phyloP scores from a whole-genome alignment of 108 stramenopile genomes.

The Skeletonema menzelii region DNA sequence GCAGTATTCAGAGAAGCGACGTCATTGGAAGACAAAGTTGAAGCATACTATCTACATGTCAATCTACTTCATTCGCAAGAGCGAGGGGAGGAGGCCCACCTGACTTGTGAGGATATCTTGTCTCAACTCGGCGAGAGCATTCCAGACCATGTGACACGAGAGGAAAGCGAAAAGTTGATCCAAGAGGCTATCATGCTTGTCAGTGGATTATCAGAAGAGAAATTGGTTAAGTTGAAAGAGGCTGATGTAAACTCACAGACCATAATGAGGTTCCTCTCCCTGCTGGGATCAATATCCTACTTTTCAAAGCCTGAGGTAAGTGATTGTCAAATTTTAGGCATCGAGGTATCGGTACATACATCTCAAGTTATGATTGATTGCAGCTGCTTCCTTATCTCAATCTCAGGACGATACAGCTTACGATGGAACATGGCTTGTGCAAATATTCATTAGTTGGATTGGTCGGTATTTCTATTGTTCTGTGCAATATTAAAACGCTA shows the following conservation, averaged over 20 bases:
- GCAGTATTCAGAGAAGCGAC: constrained; percentile 4
- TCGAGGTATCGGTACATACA: neutral
- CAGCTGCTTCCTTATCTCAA: neutral
- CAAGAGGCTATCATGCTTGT: constrained; percentile 7
- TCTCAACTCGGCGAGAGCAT: constrained; percentile 32
- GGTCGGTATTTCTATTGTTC: constrained; percentile 11
- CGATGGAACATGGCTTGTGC: constrained; percentile 27
- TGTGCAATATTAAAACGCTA: neutral
- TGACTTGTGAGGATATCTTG: constrained; percentile 22
- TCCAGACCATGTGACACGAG: constrained; percentile 5
- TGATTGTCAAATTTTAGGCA: neutral
- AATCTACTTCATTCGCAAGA: neutral
- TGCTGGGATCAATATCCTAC: neutral
- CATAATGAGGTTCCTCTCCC: constrained; percentile 22
- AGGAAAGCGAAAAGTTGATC: neutral
- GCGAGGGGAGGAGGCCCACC: neutral
- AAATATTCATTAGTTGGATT: constrained; percentile 23
- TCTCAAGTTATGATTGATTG: neutral
- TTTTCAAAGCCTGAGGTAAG: constrained; percentile 11
- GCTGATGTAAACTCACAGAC: neutral
- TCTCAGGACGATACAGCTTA: neutral
- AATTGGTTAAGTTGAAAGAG: constrained; percentile 27
- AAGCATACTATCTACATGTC: constrained; percentile 20
- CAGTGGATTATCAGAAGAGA: neutral
- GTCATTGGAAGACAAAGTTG: constrained; percentile 24